Conservation (phyloP, 2,329 filamentous ascomycete genomes). For the Cryphonectria carpinicola region DNA sequence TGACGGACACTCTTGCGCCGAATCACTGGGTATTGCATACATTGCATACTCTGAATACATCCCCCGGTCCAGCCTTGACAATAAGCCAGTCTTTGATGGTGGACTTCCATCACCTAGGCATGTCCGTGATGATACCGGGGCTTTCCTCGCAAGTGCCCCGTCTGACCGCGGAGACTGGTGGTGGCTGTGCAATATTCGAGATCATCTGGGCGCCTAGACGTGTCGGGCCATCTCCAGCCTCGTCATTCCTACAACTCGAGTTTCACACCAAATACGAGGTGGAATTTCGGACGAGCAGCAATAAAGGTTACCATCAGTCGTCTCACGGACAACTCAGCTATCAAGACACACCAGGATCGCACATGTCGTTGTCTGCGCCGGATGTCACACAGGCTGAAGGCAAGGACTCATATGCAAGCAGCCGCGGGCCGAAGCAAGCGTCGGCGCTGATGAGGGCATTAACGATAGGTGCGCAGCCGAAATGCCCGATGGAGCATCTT, state of each 20-base stretch:
- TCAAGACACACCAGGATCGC: background rate
- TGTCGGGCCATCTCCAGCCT: background rate
- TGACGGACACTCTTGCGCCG: background rate
- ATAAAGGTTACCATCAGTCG: background rate
- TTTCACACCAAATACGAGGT: background rate
- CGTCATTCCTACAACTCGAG: background rate
- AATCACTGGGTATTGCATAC: background rate
- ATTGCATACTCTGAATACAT: background rate
- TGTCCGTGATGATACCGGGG: background rate
- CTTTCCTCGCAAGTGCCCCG: background rate
- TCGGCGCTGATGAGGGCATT: background rate
- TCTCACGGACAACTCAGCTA: background rate
- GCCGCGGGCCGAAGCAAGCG: background rate
- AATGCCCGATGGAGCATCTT: background rate
- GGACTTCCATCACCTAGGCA: background rate
- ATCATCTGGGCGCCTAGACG: background rate
- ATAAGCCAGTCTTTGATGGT: background rate
- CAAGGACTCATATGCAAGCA: background rate
- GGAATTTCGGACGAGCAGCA: background rate
- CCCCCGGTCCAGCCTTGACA: background rate
- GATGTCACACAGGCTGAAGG: background rate
- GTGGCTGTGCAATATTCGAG: background rate
- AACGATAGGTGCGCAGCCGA: conserved; percentile 2
- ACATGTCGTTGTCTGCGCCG: background rate
- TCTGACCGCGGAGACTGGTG: background rate